Conservation (phyloP, 2,329 filamentous ascomycete genomes). For the Exophiala spinifera region DNA sequence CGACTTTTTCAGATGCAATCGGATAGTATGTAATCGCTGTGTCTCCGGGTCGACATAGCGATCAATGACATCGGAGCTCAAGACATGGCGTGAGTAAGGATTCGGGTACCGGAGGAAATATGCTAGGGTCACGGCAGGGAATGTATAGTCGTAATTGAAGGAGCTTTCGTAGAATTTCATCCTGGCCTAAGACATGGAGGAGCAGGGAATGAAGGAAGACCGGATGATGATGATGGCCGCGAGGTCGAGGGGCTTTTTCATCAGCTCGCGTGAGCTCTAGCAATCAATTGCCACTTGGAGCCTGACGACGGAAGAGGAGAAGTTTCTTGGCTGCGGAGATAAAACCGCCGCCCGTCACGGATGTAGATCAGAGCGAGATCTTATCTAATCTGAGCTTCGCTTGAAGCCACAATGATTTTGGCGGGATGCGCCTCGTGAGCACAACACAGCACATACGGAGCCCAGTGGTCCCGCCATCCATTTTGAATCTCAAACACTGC, state of each 20-base stretch:
- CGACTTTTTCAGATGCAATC: constrained; percentile 61
- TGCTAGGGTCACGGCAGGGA: constrained; percentile 63
- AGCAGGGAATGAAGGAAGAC: constrained; percentile 2
- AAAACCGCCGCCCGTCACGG: too few species aligned
- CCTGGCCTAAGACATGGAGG: constrained; percentile 28
- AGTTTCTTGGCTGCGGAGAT: neutral
- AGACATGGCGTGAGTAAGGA: constrained; percentile 63
- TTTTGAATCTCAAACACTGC: too few species aligned
- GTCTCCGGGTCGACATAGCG: constrained; percentile 60
- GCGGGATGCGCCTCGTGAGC: neutral
- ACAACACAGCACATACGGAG: too few species aligned
- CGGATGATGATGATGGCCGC: neutral
- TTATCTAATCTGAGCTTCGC: neutral
- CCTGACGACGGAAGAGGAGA: neutral
- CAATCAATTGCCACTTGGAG: constrained; percentile 7
- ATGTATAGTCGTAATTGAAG: constrained; percentile 63
- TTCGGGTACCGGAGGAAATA: constrained; percentile 69
- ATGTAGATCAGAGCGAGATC: neutral
- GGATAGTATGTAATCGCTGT: constrained; percentile 58
- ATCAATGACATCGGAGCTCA: constrained; percentile 64
- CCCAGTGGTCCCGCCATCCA: too few species aligned
- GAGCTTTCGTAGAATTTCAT: constrained; percentile 55
- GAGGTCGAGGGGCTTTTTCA: constrained; percentile 3
- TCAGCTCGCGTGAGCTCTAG: constrained; percentile 8
- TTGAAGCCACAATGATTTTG: neutral